Conservation (phyloP, 148 eudicot genomes). For the Suaeda aralocaspica region DNA sequence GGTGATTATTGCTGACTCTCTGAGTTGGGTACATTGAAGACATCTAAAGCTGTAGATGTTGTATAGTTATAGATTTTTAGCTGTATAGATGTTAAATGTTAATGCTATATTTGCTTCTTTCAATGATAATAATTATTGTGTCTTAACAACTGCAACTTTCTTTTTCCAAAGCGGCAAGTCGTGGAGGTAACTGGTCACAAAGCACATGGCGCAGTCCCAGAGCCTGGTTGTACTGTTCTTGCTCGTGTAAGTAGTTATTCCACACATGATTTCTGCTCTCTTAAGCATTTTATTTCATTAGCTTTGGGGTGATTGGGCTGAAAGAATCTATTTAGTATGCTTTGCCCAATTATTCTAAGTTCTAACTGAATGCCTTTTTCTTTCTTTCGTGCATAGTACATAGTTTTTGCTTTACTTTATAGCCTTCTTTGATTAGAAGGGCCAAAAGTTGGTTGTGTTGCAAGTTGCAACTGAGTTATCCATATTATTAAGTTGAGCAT, state of each 20-base stretch:
- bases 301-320: too few relatives aligned
- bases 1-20: neutral
- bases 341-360: too few relatives aligned
- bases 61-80: neutral
- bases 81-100: neutral
- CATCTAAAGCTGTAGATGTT: neutral
- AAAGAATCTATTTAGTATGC: too few relatives aligned
- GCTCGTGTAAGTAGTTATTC: conserved; percentile 56
- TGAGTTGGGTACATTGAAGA: neutral
- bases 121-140: neutral
- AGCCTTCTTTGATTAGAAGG: neutral
- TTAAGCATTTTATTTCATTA: neutral
- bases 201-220: conserved; percentile 91
- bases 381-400: too few relatives aligned
- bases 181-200: conserved; percentile 92
- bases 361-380: too few relatives aligned
- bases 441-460: neutral
- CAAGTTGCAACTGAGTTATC: neutral
- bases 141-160: conserved; percentile 12
- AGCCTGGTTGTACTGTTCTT: conserved; percentile 75
- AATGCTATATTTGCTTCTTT: neutral
- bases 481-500: neutral
- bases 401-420: too few relatives aligned
- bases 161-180: conserved; percentile 51
- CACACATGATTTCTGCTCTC: too few relatives aligned